phyloP scores from a whole-genome alignment of 306 rosid species.

The Vigna hirtella region DNA sequence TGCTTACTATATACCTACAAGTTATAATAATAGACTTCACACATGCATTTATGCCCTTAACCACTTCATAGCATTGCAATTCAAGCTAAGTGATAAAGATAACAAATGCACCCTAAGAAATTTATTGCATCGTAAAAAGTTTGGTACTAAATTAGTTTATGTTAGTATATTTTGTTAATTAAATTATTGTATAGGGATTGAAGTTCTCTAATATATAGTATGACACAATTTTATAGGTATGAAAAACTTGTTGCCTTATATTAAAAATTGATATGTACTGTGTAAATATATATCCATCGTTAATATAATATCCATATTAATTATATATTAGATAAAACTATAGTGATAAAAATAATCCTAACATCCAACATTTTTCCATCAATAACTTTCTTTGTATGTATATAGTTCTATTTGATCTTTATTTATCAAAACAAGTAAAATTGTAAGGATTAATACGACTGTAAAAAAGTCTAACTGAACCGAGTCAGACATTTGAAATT shows the following conservation, averaged over 20 bases:
- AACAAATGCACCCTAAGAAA: neutral
- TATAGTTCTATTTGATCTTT: no score
- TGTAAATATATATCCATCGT: neutral
- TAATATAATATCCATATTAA: no score
- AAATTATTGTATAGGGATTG: neutral
- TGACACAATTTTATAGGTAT: neutral
- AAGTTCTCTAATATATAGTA: neutral
- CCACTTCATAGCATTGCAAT: neutral
- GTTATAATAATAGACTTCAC: neutral
- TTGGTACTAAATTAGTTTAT: neutral
- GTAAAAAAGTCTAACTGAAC: no score
- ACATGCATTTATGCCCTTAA: neutral
- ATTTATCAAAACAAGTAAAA: no score
- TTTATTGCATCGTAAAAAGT: neutral
- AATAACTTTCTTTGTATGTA: no score
- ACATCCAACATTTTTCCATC: no score
- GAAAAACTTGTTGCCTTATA: neutral
- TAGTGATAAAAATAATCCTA: no score
- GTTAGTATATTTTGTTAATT: neutral
- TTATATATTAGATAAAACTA: no score
- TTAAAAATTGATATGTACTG: neutral
- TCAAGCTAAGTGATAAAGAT: neutral
- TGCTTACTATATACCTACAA: neutral
- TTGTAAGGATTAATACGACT: no score
- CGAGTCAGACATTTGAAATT: no score